A percentile compares a stretch with the other conserved stretches of the same genome.
These are phyloP conservation scores for Ophiocordyceps australis DNA, from an alignment of 2,329 filamentous ascomycete genomes.

Conservation along the genomic window DNA sequence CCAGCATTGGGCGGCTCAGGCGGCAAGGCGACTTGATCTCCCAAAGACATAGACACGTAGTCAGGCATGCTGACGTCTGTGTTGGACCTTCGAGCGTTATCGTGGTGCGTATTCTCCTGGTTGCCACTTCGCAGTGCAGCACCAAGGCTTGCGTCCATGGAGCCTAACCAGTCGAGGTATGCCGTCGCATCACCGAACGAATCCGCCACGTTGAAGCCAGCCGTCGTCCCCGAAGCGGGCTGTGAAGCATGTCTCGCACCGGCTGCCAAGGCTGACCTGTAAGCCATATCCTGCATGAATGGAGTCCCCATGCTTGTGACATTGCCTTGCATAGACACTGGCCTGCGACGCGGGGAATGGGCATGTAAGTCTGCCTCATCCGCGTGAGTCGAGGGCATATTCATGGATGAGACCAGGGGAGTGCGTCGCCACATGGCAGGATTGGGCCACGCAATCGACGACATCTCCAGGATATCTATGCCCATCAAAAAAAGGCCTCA, in stretches of 20 bases:
- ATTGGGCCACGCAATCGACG: slow-evolving; percentile 68
- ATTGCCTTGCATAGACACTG: background rate
- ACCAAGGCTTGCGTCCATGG: slow-evolving; percentile 3
- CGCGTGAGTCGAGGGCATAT: slow-evolving; percentile 18
- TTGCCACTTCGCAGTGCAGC: slow-evolving; percentile 2
- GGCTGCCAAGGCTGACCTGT: background rate
- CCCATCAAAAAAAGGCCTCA: background rate
- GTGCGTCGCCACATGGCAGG: slow-evolving; percentile 45
- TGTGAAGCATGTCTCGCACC: slow-evolving; percentile 3
- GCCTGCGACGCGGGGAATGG: slow-evolving; percentile 38
- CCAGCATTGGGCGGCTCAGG: slow-evolving; percentile 3
- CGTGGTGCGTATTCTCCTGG: slow-evolving; percentile 2
- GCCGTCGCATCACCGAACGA: slow-evolving; percentile 7
- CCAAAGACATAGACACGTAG: slow-evolving; percentile 9
- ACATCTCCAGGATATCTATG: slow-evolving; percentile 51
- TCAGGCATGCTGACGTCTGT: slow-evolving; percentile 25
- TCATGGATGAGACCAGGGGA: slow-evolving; percentile 20
- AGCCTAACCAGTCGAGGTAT: slow-evolving; percentile 11
- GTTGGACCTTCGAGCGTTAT: slow-evolving; percentile 9
- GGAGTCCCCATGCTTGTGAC: slow-evolving; percentile 1
- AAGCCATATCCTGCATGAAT: background rate
- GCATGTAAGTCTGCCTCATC: slow-evolving; percentile 38
- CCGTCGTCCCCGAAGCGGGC: slow-evolving; percentile 2
- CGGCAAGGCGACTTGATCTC: slow-evolving; percentile 1
- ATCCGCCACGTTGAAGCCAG: slow-evolving; percentile 3